phyloP scores from a whole-genome alignment of 1,139 yeast species.

The Candida sp. region DNA sequence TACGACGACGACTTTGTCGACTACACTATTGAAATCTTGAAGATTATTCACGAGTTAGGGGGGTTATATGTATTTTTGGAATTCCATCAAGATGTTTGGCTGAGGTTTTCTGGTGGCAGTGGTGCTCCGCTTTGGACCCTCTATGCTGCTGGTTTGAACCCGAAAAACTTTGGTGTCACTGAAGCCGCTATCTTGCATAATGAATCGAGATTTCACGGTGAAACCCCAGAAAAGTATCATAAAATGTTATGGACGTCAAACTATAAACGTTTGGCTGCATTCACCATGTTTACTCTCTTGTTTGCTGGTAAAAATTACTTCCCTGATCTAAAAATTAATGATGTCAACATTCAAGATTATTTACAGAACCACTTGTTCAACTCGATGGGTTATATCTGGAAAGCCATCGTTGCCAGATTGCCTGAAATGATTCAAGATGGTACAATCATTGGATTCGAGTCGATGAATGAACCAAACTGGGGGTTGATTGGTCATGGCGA shows the following conservation, averaged over 20 bases:
- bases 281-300: constrained; percentile 83
- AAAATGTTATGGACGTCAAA: constrained; percentile 96
- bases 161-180: constrained; percentile 59
- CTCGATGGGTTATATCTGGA: constrained; percentile 56
- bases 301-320: constrained; percentile 72
- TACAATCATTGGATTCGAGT: constrained; percentile 72
- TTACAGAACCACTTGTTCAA: constrained; percentile 62
- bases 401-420: constrained; percentile 39
- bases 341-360: constrained; percentile 72
- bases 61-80: constrained; percentile 83
- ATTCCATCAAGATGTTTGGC: constrained; percentile 96
- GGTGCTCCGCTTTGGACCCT: constrained; percentile 97
- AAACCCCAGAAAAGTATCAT: constrained; percentile 47
- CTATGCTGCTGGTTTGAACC: constrained; percentile 92
- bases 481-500: constrained; percentile 59
- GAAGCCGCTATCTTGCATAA: constrained; percentile 80
- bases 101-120: constrained; percentile 86
- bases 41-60: constrained; percentile 55
- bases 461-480: constrained; percentile 80
- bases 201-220: constrained; percentile 28
- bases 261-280: constrained; percentile 70
- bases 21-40: constrained; percentile 62
- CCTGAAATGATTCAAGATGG: constrained; percentile 55
- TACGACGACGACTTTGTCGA: constrained; percentile 79
- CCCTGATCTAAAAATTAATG: constrained; percentile 71